phyloP scores from a whole-genome alignment of 1,139 yeast species.

The Geotrichum macrosporum region DNA sequence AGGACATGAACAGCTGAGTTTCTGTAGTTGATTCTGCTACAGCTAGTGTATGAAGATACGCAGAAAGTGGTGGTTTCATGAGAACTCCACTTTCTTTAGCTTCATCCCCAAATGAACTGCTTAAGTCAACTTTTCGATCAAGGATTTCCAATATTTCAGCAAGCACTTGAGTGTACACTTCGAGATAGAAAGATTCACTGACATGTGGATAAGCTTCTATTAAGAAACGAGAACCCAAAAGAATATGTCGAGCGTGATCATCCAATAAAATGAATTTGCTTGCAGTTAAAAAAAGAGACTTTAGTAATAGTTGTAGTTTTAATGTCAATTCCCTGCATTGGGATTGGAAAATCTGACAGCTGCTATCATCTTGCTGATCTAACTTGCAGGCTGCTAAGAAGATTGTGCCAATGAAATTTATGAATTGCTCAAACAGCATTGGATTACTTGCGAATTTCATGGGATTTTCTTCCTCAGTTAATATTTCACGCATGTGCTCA shows the following conservation, averaged over 20 bases:
- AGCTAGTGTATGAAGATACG: constrained; percentile 1
- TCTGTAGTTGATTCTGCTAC: background rate
- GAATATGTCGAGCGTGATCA: constrained; percentile 8
- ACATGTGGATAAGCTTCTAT: constrained; percentile 5
- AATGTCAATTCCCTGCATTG: constrained; percentile 14
- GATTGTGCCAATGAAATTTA: constrained; percentile 7
- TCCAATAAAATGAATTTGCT: constrained; percentile 3
- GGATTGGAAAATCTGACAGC: constrained; percentile 9
- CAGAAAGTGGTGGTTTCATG: background rate
- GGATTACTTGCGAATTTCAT: constrained; percentile 13
- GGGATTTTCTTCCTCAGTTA: constrained; percentile 6
- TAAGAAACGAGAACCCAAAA: constrained; percentile 7
- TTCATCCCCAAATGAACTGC: constrained; percentile 14
- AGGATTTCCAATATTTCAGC: constrained; percentile 5
- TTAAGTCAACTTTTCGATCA: background rate
- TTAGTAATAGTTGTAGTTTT: constrained; percentile 10
- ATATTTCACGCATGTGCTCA: background rate
- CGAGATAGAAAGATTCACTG: constrained; percentile 12
- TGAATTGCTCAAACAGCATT: constrained; percentile 7
- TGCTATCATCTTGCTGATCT: constrained; percentile 1
- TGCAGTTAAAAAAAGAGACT: constrained; percentile 6
- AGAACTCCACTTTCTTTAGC: background rate
- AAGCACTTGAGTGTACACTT: constrained; percentile 13
- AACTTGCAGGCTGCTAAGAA: constrained; percentile 4
- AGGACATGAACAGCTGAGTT: constrained; percentile 4